These are phyloP conservation scores for Potentilla sterilis DNA, from an alignment of 306 rosid genomes.

Conservation along the genomic window DNA sequence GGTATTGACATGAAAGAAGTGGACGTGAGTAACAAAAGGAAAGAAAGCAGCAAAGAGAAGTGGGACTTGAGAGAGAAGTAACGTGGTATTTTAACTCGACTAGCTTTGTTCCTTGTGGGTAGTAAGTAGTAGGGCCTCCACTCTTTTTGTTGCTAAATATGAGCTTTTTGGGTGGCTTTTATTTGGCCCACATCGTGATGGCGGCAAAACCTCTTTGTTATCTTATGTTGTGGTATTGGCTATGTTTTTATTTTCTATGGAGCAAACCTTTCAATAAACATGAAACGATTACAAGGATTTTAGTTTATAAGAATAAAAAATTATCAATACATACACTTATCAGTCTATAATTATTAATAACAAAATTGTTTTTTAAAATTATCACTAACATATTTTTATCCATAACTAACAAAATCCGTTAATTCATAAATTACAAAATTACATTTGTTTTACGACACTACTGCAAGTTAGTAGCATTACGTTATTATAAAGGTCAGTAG, in stretches of 20 bases:
- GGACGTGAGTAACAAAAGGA: constrained; percentile 37
- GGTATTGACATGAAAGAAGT: constrained; percentile 44
- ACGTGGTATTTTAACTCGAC: constrained; percentile 35
- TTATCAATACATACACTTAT: too few species aligned
- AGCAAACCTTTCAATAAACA: not conserved
- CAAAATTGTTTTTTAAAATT: too few species aligned
- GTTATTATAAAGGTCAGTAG: too few species aligned
- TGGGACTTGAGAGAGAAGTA: constrained; percentile 40
- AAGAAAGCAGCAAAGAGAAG: constrained; percentile 35
- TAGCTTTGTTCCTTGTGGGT: constrained; percentile 38
- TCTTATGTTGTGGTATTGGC: not conserved
- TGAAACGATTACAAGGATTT: too few species aligned
- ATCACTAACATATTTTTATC: too few species aligned
- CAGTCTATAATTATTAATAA: too few species aligned
- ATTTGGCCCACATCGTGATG: constrained; percentile 53
- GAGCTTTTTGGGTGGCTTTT: constrained; percentile 51
- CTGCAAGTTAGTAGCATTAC: too few species aligned
- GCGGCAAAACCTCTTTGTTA: not conserved
- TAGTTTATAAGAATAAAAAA: too few species aligned
- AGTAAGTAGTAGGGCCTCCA: constrained; percentile 47
- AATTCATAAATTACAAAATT: too few species aligned
- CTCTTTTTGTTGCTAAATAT: constrained; percentile 40
- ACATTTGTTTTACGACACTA: too few species aligned
- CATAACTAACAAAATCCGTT: too few species aligned
- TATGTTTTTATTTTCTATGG: not conserved